phyloP scores from a whole-genome alignment of 345 rosid species.

The Pistacia vera region DNA sequence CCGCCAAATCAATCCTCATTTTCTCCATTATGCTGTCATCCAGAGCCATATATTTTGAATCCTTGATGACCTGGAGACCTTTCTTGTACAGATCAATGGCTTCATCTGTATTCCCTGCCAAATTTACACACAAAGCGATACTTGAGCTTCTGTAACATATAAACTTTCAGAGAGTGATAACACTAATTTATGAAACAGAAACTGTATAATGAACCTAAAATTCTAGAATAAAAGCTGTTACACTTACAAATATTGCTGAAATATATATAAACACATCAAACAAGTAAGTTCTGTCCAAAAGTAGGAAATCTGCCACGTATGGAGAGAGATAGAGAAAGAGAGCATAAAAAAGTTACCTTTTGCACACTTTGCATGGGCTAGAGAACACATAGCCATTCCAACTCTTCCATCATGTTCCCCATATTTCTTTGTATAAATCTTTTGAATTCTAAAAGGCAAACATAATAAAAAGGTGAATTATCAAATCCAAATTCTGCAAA shows the following conservation, averaged over 20 bases:
- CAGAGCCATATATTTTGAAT: conserved; percentile 54
- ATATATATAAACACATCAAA: not conserved
- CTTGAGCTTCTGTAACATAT: conserved; percentile 2
- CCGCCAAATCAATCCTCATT: conserved; percentile 89
- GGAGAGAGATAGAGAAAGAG: not conserved
- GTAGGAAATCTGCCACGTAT: not conserved
- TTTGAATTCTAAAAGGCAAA: conserved; percentile 46
- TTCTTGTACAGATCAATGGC: conserved; percentile 67
- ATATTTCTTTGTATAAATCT: conserved; percentile 59
- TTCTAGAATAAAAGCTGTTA: not conserved
- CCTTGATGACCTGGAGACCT: conserved; percentile 65
- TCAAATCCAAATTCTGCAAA: conserved; percentile 13
- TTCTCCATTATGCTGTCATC: conserved; percentile 70
- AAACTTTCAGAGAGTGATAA: not conserved
- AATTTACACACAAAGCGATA: conserved; percentile 12
- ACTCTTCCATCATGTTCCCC: conserved; percentile 80
- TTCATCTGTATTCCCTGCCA: conserved; percentile 69
- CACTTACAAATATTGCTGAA: not conserved
- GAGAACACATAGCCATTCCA: conserved; percentile 81
- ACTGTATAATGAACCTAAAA: not conserved
- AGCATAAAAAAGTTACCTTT: conserved; percentile 45
- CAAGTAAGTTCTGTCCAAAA: not conserved
- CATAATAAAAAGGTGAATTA: conserved; percentile 15
- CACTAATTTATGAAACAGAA: not conserved
- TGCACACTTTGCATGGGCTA: conserved; percentile 78